Evolutionary conservation across 176 grass and related monocot species (phyloP), one percentile per base, ranked within the genome.

Genomic region (Saccharum officinarum): DNA sequence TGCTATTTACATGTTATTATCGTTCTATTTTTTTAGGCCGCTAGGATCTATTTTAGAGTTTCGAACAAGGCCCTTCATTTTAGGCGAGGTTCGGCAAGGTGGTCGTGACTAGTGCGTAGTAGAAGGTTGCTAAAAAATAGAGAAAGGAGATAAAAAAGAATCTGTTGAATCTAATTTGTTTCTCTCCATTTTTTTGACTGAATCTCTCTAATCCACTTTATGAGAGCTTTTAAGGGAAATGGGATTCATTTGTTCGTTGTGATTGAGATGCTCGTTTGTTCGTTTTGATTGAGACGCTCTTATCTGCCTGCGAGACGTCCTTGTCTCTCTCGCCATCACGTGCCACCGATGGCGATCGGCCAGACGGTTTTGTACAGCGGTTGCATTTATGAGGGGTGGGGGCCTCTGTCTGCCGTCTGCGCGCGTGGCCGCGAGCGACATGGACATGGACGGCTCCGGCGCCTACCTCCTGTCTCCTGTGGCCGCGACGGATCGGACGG

Each of bases 361-460:
- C 67, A 7, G 28, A 47, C 70, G 55, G 70, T 74, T 74, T 83
- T 65, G 82, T 75, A 50, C 70, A 65, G 26, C 55, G 10, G 57
- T 65, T 75, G 1, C 60, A 83, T 75, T 65, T 16, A 75, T 65
- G 82, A 75, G 30, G 1, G 10, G 70, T 13, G 20, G 20, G 22
- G 22, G 22, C 6, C 1, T 26, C 7, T 52, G 81, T 62, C 26
- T 9, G 3, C 5, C 55, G 55, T 60, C 22, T n/a, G 22, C 55
- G 55, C 22, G 17, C 39, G 70, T 61, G 71, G 28, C 57, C 57
- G 11, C 4, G 57, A 71, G 2, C 1, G 17, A 2, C 12, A 55
- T 0, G 20, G 18, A 59, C 33, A 18, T 8, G 31, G 47, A 71
- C 34, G 33, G 66, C 46, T 55, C 79, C 22, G 31, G 46, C 81